Conservation (phyloP, 441 rosid species). For the Manihot esculenta region DNA sequence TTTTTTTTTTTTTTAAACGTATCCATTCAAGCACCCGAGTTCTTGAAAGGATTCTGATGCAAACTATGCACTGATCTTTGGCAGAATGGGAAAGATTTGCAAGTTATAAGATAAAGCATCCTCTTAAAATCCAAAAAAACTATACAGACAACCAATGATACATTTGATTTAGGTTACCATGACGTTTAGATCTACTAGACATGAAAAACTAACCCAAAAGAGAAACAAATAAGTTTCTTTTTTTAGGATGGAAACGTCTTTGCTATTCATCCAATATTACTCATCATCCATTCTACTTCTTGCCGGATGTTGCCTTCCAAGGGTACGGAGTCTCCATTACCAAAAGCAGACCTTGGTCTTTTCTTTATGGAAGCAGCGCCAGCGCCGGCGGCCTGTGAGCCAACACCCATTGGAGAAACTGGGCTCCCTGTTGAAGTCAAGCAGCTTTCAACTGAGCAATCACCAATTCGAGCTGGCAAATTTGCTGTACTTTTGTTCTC, state of each 20-base stretch:
- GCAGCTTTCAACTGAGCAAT: slow-evolving; percentile 75
- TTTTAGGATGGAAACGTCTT: slow-evolving; percentile 35
- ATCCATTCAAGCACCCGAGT: neutral
- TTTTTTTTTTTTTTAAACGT: slow-evolving; percentile 13
- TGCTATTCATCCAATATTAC: slow-evolving; percentile 46
- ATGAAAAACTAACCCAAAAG: slow-evolving; percentile 11
- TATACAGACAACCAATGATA: slow-evolving; percentile 41
- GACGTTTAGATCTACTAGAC: slow-evolving; percentile 30
- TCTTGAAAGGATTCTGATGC: no score
- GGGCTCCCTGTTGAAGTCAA: slow-evolving; percentile 67
- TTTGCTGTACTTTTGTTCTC: slow-evolving; percentile 42
- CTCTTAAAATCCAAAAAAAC: slow-evolving; percentile 30
- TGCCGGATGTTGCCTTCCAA: slow-evolving; percentile 52
- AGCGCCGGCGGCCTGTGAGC: slow-evolving; percentile 43
- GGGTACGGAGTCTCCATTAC: slow-evolving; percentile 46
- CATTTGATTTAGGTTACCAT: slow-evolving; percentile 21
- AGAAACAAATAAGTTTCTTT: slow-evolving; percentile 30
- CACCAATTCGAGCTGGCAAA: slow-evolving; percentile 49
- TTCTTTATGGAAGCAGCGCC: slow-evolving; percentile 57
- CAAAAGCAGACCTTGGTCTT: slow-evolving; percentile 53
- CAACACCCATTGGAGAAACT: slow-evolving; percentile 43
- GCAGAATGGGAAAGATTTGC: slow-evolving; percentile 22
- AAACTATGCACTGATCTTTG: neutral
- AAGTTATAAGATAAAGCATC: slow-evolving; percentile 16
- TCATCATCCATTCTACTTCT: slow-evolving; percentile 75